These are phyloP conservation scores for Pseudogymnoascus sp. DNA, from an alignment of 2,329 filamentous ascomycete genomes.

Conservation along the genomic window DNA sequence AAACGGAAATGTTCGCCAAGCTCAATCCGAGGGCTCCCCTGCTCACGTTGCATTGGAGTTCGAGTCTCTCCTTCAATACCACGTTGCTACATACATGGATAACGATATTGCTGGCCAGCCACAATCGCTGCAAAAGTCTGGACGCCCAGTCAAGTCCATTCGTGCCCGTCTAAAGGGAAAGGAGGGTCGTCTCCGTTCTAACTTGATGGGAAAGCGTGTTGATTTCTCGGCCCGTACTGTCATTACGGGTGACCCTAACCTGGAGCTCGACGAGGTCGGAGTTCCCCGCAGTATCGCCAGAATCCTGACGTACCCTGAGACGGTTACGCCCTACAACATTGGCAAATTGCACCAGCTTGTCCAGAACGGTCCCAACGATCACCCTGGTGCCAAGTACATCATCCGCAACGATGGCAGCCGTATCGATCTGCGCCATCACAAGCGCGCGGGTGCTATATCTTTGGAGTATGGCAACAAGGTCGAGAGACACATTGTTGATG, in stretches of 20 bases:
- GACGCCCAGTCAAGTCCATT: constrained; percentile 92
- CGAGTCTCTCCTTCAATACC: constrained; percentile 86
- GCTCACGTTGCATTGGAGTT: constrained; percentile 88
- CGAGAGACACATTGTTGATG: constrained; percentile 90
- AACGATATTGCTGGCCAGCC: constrained; percentile 97
- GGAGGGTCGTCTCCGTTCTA: constrained; percentile 93
- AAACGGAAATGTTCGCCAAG: constrained; percentile 88
- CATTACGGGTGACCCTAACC: constrained; percentile 95
- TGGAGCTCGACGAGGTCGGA: constrained; percentile 94
- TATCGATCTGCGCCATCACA: constrained; percentile 90
- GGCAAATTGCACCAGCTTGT: constrained; percentile 83
- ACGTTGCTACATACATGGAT: constrained; percentile 99
- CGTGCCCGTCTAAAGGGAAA: constrained; percentile 97
- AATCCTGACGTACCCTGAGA: constrained; percentile 92
- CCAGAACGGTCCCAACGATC: constrained; percentile 86
- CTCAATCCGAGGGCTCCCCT: constrained; percentile 83
- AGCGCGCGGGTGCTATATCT: constrained; percentile 74
- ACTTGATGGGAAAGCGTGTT: constrained; percentile 99
- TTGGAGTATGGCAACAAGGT: constrained; percentile 98
- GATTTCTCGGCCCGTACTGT: constrained; percentile 99
- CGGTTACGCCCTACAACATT: constrained; percentile 96
- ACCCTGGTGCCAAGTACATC: constrained; percentile 94
- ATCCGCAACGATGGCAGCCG: constrained; percentile 88
- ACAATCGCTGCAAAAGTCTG: constrained; percentile 92
- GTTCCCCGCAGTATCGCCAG: constrained; percentile 89